Evolutionary conservation across 768 basidiomycete species (phyloP), one percentile per base, ranked within the genome.

Genomic region (Termitomyces sp.): DNA sequence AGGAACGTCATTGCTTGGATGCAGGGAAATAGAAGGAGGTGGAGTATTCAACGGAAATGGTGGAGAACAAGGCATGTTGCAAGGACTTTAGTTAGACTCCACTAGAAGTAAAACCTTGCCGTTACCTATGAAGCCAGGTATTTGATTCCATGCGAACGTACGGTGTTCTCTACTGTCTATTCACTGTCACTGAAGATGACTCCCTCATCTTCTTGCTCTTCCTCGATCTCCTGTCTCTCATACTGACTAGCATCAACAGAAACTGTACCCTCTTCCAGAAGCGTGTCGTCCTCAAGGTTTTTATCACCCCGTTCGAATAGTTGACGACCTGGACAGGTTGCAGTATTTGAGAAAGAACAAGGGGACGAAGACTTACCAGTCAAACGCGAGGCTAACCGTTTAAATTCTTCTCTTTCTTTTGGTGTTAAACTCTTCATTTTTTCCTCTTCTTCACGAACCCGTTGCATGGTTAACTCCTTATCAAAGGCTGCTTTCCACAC

Each of bases 231-330:
- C 42, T 78, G 80, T 61, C 94, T 80, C 56, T 94, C 89, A 65
- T 95, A 99, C 69, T 94, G 88, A 63, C 86, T 90, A 66, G 92
- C 71, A 69, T 98, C 95, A 52, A 98, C 92, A 22, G 90, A 91
- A 54, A 89, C 84, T 0, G 85, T 82, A 26, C 85, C 94, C 68
- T 94, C 96, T 70, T 98, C 95, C 66, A 88, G 71, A 38, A 94
- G 76, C 14, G 72, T 79, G 61, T 91, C 90, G 55, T 98, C 96
- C 48, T 91, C 87, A 35, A 94, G 77, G 63, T 83, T 82, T 57
- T 76, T 82, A 68, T 92, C 86, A 16, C 65, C 66, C 40, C 84
- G 83, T 72, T 96, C 93, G 71, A 98, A 99, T 46, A 98, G 74
- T 73, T 97, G 94, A 24, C 93, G 86, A 28, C 96, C 96, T 96